Conservation (phyloP, 176 grass and related monocot genomes). For the Paspalum vaginatum region DNA sequence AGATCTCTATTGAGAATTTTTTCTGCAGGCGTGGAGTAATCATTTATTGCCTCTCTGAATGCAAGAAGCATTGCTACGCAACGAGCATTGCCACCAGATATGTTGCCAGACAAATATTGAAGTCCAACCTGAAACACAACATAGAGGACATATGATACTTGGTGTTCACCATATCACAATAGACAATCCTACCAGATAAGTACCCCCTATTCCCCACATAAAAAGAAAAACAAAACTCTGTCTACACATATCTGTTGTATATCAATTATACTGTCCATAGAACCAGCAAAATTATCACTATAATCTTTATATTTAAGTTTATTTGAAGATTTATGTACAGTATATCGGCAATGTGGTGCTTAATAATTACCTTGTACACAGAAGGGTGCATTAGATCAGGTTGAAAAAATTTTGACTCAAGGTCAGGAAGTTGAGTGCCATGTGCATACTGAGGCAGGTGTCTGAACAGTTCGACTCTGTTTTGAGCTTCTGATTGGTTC, state of each 20-base stretch:
- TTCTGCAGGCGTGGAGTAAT: slow-evolving; percentile 67
- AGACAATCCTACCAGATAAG: not conserved
- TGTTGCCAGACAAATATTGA: slow-evolving; percentile 69
- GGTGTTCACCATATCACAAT: slow-evolving; percentile 9
- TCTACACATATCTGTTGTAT: not conserved
- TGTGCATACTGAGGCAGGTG: slow-evolving; percentile 77
- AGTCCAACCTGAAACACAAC: slow-evolving; percentile 69
- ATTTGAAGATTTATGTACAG: not conserved
- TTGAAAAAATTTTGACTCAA: slow-evolving; percentile 69
- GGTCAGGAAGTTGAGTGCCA: slow-evolving; percentile 78
- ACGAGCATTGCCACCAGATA: slow-evolving; percentile 74
- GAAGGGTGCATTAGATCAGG: slow-evolving; percentile 79
- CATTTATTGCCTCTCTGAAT: slow-evolving; percentile 70
- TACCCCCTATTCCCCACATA: not conserved
- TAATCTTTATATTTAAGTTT: not conserved
- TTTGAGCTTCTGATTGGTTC: slow-evolving; percentile 64
- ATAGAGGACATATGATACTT: slow-evolving; percentile 14
- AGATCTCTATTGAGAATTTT: slow-evolving; percentile 75
- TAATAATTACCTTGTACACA: slow-evolving; percentile 75
- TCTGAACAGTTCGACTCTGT: slow-evolving; percentile 71
- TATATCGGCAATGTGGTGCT: not conserved
- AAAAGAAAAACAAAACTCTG: not conserved
- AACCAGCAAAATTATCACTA: not conserved
- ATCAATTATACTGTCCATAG: not conserved
- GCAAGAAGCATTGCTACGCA: slow-evolving; percentile 90